phyloP scores from a whole-genome alignment of 2,329 filamentous ascomycete genomes.

The Coleophoma cylindrospora region DNA sequence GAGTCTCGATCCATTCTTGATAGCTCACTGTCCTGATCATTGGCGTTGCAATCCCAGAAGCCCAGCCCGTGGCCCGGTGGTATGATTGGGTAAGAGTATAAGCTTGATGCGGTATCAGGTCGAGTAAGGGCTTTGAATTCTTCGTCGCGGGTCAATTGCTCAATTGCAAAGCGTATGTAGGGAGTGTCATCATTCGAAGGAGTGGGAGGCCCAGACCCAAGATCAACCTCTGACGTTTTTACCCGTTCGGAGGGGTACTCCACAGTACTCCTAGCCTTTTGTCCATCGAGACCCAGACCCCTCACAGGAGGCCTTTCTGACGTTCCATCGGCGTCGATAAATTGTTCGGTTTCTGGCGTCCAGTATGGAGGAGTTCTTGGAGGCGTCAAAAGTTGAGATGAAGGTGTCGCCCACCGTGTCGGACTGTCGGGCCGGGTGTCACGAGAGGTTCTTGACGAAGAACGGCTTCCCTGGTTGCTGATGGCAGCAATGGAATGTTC shows the following conservation, averaged over 20 bases:
- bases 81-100: constrained; percentile 41
- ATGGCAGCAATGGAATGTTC: constrained; percentile 15
- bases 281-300: constrained; percentile 22
- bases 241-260: constrained; percentile 12
- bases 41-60: constrained; percentile 23
- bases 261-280: constrained; percentile 18
- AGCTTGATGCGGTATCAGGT: constrained; percentile 38
- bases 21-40: constrained; percentile 20
- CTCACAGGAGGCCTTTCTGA: constrained; percentile 14
- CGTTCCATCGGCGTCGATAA: constrained; percentile 15
- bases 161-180: constrained; percentile 85
- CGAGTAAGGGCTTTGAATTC: constrained; percentile 51
- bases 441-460: constrained; percentile 18
- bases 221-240: constrained; percentile 11
- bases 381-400: constrained; percentile 9
- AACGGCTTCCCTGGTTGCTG: constrained; percentile 14
- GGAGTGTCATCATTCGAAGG: constrained; percentile 81
- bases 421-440: constrained; percentile 18
- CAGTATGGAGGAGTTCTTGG: constrained; percentile 9
- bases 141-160: constrained; percentile 74
- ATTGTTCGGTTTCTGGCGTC: constrained; percentile 6
- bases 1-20: constrained; percentile 30
- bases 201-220: constrained; percentile 44
- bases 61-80: constrained; percentile 38
- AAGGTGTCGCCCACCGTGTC: constrained; percentile 21